Base-by-base conservation (phyloP, 768 basidiomycete species). In the Podaxis mareebaensis region DNA sequence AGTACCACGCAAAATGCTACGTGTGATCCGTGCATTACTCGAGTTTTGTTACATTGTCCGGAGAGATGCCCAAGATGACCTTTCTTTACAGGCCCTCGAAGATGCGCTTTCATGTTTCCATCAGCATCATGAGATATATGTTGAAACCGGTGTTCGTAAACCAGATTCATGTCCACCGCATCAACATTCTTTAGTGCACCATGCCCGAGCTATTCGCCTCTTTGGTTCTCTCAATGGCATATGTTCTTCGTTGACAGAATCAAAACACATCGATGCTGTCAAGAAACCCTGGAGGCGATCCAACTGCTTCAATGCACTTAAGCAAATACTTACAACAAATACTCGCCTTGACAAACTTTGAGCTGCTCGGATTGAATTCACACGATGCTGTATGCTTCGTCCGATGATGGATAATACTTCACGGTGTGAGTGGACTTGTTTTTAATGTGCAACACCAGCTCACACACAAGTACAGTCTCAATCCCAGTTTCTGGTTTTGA, bases 11-110 rank as follows among this genome's bases (percentile, higher is more conserved):
- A 38, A 65, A 22, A 67, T 70, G 52, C 53, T 76, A 1, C 26
- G 61, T 10, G 67, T 68, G 1, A 63, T 73, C 6, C 46, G 61
- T 3, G 72, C 73, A 4, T 60, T 78, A 26, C 54, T 81, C 0
- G 77, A 80, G 42, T 73, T 76, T 56, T 73, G 75, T 15, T 76
- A 75, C 53, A 65, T 76, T 13, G 73, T 70, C 1, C 69, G 72
- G 5, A 68, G 17, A 42, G 40, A 68, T 10, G 51, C 58, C 1
- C 22, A 12, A 6, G 17, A 33, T 20, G 24, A 4, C 6, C 3
- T 22, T 10, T 7, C 12, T 11, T 8, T 76, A 2, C 28, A 5
- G 3, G 44, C 54, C 1, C 24, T 78, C 13, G 36, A 71, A 11
- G 58, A 67, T 10, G 48, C 66, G 0, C 58, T 71, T 33, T 11